phyloP scores from a whole-genome alignment of 768 basidiomycete genomes.

The Lenzites betulinus region DNA sequence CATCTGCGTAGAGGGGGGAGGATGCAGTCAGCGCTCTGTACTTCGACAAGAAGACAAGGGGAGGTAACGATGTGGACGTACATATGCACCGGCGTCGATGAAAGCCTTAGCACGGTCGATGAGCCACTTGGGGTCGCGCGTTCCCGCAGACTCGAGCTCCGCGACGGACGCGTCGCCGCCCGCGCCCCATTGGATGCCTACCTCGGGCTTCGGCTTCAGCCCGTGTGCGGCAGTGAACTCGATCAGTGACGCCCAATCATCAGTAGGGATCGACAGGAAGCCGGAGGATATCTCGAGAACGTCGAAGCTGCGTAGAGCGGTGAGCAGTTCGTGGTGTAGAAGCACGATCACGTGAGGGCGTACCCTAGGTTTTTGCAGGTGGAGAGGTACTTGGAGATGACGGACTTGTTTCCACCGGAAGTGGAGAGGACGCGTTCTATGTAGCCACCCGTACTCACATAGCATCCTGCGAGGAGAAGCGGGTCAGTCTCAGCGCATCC shows the following conservation, averaged over 20 bases:
- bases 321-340: not conserved
- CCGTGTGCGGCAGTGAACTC: slow-evolving; percentile 42
- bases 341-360: not conserved
- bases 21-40: not conserved
- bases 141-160: slow-evolving; percentile 43
- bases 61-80: not conserved
- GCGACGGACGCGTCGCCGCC: slow-evolving; percentile 43
- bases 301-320: slow-evolving; percentile 38
- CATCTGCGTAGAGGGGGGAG: slow-evolving; percentile 31
- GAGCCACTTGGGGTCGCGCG: slow-evolving; percentile 42
- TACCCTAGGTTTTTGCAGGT: slow-evolving; percentile 42
- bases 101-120: slow-evolving; percentile 43
- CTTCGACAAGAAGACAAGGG: not conserved
- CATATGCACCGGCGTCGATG: slow-evolving; percentile 42
- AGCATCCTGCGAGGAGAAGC: slow-evolving; percentile 22
- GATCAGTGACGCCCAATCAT: slow-evolving; percentile 45
- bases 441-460: slow-evolving; percentile 48
- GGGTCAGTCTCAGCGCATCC: too few relatives aligned
- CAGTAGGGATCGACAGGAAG: slow-evolving; percentile 47
- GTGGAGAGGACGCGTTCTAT: slow-evolving; percentile 42
- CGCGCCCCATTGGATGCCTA: slow-evolving; percentile 49
- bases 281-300: slow-evolving; percentile 48
- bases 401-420: slow-evolving; percentile 35
- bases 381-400: slow-evolving; percentile 39
- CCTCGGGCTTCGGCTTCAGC: slow-evolving; percentile 46